Evolutionary conservation across 139 green algal genomes (phyloP).

Genomic region (Chlorella sp.): DNA sequence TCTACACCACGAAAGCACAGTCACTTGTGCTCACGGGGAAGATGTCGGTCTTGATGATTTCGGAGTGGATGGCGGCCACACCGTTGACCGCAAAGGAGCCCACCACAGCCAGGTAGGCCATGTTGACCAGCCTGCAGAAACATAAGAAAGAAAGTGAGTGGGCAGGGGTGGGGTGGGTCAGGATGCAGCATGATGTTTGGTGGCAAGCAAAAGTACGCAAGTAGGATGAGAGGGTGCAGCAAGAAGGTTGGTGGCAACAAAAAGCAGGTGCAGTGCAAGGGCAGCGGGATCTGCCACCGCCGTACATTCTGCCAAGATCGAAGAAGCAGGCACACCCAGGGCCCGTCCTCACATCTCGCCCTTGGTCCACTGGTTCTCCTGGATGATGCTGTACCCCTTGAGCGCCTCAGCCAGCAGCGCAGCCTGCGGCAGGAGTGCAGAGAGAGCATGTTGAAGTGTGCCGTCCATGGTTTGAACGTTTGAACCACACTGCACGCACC

Average conservation of each 20-base stretch:
- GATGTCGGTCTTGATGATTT: slow-evolving; percentile 95
- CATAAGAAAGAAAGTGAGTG: no score
- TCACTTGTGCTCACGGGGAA: slow-evolving; percentile 74
- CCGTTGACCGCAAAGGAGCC: slow-evolving; percentile 92
- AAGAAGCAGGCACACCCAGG: no score
- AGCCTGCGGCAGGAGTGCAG: not conserved
- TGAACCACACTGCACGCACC: not conserved
- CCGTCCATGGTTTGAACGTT: not conserved
- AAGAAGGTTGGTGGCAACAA: not conserved
- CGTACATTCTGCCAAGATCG: no score
- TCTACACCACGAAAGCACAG: no score
- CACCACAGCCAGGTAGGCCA: slow-evolving; percentile 97
- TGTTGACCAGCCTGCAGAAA: slow-evolving; percentile 82
- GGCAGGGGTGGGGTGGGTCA: no score
- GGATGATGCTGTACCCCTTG: slow-evolving; percentile 83
- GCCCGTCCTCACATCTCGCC: slow-evolving; percentile 75
- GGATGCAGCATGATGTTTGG: no score
- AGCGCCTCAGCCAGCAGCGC: slow-evolving; percentile 62
- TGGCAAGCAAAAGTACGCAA: not conserved
- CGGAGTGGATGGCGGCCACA: slow-evolving; percentile 93
- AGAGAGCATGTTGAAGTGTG: not conserved
- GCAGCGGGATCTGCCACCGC: not conserved
- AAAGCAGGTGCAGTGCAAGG: not conserved
- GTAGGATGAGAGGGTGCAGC: not conserved
- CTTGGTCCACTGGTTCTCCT: slow-evolving; percentile 88